Evolutionary conservation across 2,329 filamentous ascomycete genomes (phyloP), one percentile per base, ranked within the genome.

Genomic region (Lasiodiplodia citricola): DNA sequence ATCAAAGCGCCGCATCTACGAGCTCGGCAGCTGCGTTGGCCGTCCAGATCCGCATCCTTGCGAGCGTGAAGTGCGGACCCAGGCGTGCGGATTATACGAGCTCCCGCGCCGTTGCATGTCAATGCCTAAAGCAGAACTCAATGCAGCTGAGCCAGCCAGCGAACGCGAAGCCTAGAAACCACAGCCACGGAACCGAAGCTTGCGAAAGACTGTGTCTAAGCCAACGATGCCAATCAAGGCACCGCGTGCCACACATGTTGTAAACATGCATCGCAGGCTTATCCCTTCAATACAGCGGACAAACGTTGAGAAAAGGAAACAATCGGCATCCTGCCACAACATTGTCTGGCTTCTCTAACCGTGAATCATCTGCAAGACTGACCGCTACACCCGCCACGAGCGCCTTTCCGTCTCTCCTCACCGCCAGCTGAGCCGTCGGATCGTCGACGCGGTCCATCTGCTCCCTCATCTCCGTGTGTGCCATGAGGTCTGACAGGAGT

Each of bases 21-120:
- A 18, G 41, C 41, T 44, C 41, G 41, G 41, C 18, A 44, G 16
- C 41, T 44, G 44, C n/a, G n/a, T 11, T 21, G 31, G 31, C 31
- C 31, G 44, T 55, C 28, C 38, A 60, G 47, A 47, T 52, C 60
- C 6, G 21, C 60, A 41, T 37, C 25, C 44, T 50, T 31, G 50
- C 47, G 25, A 41, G n/a, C 23, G 38, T 37, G 28, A 52, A n/a
- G 41, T 47, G 41, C 16, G 60, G 60, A 64, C 60, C 60, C 60
- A 52, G 60, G 25, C 37, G 60, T 23, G 60, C 60, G 60, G 60
- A 64, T 56, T 58, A 67, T 60, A 67, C 65, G 65, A 67, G 65
- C 65, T 60, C 55, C 51, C 54, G 54, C 65, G 56, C 65, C 28
- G 65, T 67, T 67, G 65, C 65, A 60, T 67, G 65, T 67, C 65